Evolutionary conservation across 371 early-diverging fungal genomes (phyloP).

Genomic region (Paraphysoderma sedebokerense): DNA sequence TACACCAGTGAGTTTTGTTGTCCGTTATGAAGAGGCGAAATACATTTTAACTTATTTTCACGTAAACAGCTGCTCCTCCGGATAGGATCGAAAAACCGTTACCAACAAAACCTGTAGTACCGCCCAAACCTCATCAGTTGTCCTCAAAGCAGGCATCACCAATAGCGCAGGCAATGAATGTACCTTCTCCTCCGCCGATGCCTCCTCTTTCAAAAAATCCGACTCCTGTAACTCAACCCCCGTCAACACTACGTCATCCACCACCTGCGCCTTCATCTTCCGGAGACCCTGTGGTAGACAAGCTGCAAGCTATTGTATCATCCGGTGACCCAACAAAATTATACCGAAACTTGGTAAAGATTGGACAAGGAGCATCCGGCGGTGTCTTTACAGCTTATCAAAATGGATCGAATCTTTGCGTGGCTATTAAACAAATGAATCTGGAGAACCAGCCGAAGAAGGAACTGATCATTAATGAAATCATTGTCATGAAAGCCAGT

Average conservation of each 20-base stretch:
- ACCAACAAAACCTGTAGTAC: not conserved
- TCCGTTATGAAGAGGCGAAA: no score
- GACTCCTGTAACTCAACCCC: not conserved
- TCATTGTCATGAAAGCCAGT: conserved; percentile 80
- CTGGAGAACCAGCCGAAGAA: conserved; percentile 88
- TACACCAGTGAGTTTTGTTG: no score
- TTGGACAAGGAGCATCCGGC: conserved; percentile 93
- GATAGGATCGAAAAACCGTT: not conserved
- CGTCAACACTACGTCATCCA: not conserved
- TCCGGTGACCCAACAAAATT: conserved; percentile 66
- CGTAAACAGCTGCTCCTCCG: not conserved
- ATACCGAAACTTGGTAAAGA: conserved; percentile 66
- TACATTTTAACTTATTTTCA: no score
- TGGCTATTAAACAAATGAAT: conserved; percentile 93
- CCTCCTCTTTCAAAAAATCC: conserved; percentile 1
- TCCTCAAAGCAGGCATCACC: not conserved
- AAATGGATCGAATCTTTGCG: conserved; percentile 39
- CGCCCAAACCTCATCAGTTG: not conserved
- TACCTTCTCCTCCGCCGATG: conserved; percentile 5
- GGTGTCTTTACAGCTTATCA: conserved; percentile 78
- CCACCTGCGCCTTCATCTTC: not conserved
- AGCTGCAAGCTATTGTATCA: conserved; percentile 70
- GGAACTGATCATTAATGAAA: conserved; percentile 92
- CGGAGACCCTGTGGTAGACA: conserved; percentile 57
- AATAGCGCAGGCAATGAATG: conserved; percentile 1